phyloP scores from a whole-genome alignment of 805 yeast species.

The Candida oleophila region DNA sequence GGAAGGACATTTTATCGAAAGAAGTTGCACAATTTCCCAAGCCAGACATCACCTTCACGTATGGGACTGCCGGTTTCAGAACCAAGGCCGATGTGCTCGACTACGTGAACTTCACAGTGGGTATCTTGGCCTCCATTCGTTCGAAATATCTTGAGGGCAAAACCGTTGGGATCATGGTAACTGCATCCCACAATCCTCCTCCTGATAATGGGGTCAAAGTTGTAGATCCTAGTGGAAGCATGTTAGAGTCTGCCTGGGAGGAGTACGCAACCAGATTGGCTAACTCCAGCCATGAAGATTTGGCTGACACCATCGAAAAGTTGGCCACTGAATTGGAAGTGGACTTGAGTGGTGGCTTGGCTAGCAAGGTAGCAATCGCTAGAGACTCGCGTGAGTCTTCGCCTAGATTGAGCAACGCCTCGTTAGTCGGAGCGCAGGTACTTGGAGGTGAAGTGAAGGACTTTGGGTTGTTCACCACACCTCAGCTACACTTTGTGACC shows the following conservation, averaged over 20 bases:
- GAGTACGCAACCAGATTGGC: conserved; percentile 75
- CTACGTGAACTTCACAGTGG: conserved; percentile 80
- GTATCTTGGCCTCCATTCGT: conserved; percentile 77
- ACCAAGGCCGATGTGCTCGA: conserved; percentile 68
- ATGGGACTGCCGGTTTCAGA: conserved; percentile 98
- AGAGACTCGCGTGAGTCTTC: conserved; percentile 90
- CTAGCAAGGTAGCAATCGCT: conserved; percentile 59
- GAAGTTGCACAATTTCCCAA: conserved; percentile 31
- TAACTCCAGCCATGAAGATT: conserved; percentile 53
- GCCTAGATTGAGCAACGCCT: conserved; percentile 55
- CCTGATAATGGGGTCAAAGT: conserved; percentile 88
- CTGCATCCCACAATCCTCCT: conserved; percentile 95
- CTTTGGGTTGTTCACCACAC: conserved; percentile 81
- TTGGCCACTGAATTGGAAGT: conserved; percentile 45
- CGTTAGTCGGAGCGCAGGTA: conserved; percentile 59
- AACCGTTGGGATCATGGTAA: conserved; percentile 92
- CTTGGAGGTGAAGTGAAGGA: conserved; percentile 48
- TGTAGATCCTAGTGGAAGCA: conserved; percentile 91
- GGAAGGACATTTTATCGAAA: conserved; percentile 3
- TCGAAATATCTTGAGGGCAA: conserved; percentile 69
- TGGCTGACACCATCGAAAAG: conserved; percentile 36
- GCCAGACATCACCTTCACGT: conserved; percentile 49
- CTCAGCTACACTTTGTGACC: conserved; percentile 88
- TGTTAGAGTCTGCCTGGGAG: conserved; percentile 88
- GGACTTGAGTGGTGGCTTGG: conserved; percentile 40